Base-by-base conservation (phyloP, 192 early-diverging fungal species). In the Linnemannia schmuckeri region DNA sequence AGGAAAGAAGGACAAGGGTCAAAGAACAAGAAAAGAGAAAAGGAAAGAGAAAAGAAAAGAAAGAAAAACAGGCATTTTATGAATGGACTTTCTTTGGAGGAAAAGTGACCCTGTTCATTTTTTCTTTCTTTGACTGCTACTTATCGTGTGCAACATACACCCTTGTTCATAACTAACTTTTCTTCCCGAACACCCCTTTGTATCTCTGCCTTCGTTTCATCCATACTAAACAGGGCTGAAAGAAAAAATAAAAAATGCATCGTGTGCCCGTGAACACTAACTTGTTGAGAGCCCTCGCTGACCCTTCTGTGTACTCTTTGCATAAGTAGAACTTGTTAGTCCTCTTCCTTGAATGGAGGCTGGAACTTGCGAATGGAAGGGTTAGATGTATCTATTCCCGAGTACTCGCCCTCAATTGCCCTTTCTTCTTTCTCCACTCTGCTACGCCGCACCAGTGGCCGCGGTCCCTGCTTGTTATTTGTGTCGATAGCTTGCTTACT, bases 141-240 rank as follows among this genome's bases (percentile, higher is more conserved):
- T 10, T 47, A 7, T 47, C 46, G 46, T 47, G 46, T 47, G 46
- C 46, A 47, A 47, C 46, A 47, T 47, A 47, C 46, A 47, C 12
- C 47, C 13, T 17, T 49, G 10, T 49, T 49, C 47, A 49, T 49
- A 49, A 49, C 63, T 27, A n/a, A 10, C 63, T 35, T 18, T 68
- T 6, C n/a, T 68, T 68, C 42, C 72, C 12, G 72, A 9, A 22
- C 22, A 20, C 72, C 33, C 75, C 35, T 76, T 30, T 76, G 75
- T 61, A 75, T 22, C 49, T 75, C 42, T 49, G 47, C 3, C 47
- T 12, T 49, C 15, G 47, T 42, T 74, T 13, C 33, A 68, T 68
- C 63, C 24, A 42, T 10, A 12, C 72, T 4, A 20, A 30, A 42
- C 70, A 40, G 30, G 61, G 55, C 12, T 33, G 44, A 15, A 35